phyloP scores from a whole-genome alignment of 345 rosid species.

The Sonneratia alba region DNA sequence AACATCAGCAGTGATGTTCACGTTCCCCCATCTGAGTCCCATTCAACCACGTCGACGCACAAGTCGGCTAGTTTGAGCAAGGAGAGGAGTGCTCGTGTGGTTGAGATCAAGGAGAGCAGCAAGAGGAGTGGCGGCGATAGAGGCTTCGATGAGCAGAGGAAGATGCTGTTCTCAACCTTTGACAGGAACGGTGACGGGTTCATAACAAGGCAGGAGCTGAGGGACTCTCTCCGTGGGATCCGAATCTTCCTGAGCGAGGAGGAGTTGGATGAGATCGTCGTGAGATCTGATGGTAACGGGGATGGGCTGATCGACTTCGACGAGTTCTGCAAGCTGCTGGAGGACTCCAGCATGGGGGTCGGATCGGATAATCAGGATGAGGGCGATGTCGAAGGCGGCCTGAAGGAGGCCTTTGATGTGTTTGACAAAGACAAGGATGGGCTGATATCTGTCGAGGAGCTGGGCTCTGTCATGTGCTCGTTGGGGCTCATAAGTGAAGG shows the following conservation, averaged over 20 bases:
- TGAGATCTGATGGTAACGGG: constrained; percentile 42
- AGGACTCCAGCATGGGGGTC: constrained; percentile 10
- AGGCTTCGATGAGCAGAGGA: constrained; percentile 13
- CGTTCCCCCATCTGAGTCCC: not conserved
- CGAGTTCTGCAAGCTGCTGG: constrained; percentile 31
- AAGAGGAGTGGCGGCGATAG: not conserved
- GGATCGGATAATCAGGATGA: not conserved
- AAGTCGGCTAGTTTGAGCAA: not conserved
- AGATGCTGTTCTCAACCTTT: constrained; percentile 34
- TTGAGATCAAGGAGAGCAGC: not conserved
- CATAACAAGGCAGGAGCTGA: constrained; percentile 32
- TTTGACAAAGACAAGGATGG: constrained; percentile 58
- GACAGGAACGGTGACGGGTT: constrained; percentile 56
- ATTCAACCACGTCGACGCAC: not conserved
- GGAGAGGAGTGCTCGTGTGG: not conserved
- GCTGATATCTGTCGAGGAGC: constrained; percentile 47
- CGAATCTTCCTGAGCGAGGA: constrained; percentile 16
- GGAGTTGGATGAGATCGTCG: constrained; percentile 30
- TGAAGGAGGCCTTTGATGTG: constrained; percentile 56
- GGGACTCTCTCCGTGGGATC: constrained; percentile 17
- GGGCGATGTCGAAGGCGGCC: constrained; percentile 17
- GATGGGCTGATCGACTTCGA: constrained; percentile 48
- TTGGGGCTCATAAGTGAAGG: constrained; percentile 41
- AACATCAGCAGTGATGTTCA: not conserved
- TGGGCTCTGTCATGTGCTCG: constrained; percentile 37